These are phyloP conservation scores for Pleurotus ostreatus DNA, from an alignment of 768 basidiomycete genomes.

Conservation along the genomic window DNA sequence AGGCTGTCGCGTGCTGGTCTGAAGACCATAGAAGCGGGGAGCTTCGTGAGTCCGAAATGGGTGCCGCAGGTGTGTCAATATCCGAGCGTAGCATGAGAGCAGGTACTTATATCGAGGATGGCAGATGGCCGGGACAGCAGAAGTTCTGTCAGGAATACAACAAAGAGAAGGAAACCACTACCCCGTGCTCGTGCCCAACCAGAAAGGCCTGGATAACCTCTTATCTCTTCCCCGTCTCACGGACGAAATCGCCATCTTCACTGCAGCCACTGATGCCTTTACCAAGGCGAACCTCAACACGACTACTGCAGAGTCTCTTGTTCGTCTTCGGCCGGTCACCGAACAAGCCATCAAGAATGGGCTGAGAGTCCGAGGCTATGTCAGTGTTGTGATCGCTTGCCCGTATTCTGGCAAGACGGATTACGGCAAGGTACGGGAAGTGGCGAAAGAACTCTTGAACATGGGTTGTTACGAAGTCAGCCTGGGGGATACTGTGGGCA, in stretches of 20 bases:
- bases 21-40: slow-evolving; percentile 75
- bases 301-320: slow-evolving; percentile 66
- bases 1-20: slow-evolving; percentile 66
- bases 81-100: neutral
- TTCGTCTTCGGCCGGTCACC: slow-evolving; percentile 58
- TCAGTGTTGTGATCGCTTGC: slow-evolving; percentile 79
- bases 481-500: slow-evolving; percentile 89
- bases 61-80: slow-evolving; percentile 70
- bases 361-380: slow-evolving; percentile 77
- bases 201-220: slow-evolving; percentile 70
- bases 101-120: neutral
- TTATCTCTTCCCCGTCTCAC: slow-evolving; percentile 56
- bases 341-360: slow-evolving; percentile 54
- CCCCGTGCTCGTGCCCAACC: slow-evolving; percentile 79
- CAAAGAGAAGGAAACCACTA: slow-evolving; percentile 56
- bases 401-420: slow-evolving; percentile 84
- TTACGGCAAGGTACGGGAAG: slow-evolving; percentile 57
- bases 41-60: slow-evolving; percentile 92
- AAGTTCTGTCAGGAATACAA: slow-evolving; percentile 61
- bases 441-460: slow-evolving; percentile 66
- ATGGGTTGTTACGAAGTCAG: slow-evolving; percentile 97
- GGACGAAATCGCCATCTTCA: slow-evolving; percentile 87
- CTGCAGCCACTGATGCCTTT: slow-evolving; percentile 85
- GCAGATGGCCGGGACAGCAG: slow-evolving; percentile 85
- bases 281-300: slow-evolving; percentile 82